phyloP scores from a whole-genome alignment of 352 stramenopile species.

The Phytophthora megakarya region DNA sequence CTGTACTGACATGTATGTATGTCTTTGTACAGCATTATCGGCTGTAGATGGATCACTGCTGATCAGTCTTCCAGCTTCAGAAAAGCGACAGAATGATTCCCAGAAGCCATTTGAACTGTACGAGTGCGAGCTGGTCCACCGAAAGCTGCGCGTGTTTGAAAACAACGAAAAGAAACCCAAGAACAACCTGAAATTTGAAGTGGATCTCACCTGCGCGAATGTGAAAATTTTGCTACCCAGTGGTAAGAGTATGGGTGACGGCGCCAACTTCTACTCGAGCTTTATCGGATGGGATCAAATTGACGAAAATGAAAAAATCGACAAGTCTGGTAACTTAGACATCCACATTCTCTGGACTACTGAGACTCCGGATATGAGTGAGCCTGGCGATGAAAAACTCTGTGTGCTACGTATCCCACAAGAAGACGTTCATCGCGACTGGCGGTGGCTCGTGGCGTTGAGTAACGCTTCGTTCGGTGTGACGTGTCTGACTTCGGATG shows the following conservation, averaged over 20 bases:
- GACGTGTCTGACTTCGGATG: conserved; percentile 37
- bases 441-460: conserved; percentile 67
- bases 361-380: conserved; percentile 1
- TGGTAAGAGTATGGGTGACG: conserved; percentile 22
- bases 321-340: conserved; percentile 35
- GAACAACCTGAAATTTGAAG: conserved; percentile 33
- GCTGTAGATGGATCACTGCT: conserved; percentile 43
- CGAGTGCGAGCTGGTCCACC: conserved; percentile 39
- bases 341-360: conserved; percentile 39
- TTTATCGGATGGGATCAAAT: conserved; percentile 29
- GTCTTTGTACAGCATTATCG: conserved; percentile 21
- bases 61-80: conserved; percentile 19
- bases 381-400: conserved; percentile 1
- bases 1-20: not conserved
- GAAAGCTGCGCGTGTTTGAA: conserved; percentile 44
- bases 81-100: conserved; percentile 8
- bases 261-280: conserved; percentile 25
- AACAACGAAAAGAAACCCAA: conserved; percentile 9
- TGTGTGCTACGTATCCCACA: conserved; percentile 57
- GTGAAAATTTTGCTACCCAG: conserved; percentile 44
- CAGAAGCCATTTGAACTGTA: conserved; percentile 41
- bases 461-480: conserved; percentile 62
- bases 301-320: conserved; percentile 15
- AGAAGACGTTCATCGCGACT: conserved; percentile 55
- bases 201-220: conserved; percentile 43